Conservation (phyloP, 108 stramenopile genomes). For the Cyclotella choctawhatcheeana region DNA sequence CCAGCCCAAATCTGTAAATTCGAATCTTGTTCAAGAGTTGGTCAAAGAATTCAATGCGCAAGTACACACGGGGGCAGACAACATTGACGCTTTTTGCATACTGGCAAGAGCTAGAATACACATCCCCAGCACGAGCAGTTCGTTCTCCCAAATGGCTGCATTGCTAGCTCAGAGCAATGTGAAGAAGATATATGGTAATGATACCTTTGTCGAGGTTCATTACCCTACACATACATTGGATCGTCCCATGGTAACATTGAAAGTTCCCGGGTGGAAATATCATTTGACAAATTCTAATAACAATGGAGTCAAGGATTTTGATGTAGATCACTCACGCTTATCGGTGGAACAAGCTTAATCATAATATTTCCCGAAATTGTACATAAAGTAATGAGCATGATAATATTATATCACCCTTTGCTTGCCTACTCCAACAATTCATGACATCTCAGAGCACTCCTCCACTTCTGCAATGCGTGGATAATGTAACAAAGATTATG, state of each 20-base stretch:
- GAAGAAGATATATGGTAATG: background rate
- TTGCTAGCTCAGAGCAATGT: background rate
- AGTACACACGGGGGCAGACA: slow-evolving; percentile 21
- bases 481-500: no score
- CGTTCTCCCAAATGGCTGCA: slow-evolving; percentile 17
- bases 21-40: slow-evolving; percentile 8
- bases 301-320: slow-evolving; percentile 7
- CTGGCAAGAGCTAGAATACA: slow-evolving; percentile 10
- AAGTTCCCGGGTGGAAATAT: slow-evolving; percentile 16
- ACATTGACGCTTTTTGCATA: slow-evolving; percentile 18
- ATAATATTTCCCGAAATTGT: slow-evolving; percentile 2
- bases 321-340: slow-evolving; percentile 5
- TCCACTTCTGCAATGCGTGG: no score
- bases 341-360: background rate
- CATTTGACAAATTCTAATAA: slow-evolving; percentile 6
- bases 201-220: slow-evolving; percentile 2
- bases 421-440: no score
- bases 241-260: slow-evolving; percentile 6
- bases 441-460: no score
- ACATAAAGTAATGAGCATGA: background rate
- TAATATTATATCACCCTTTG: no score
- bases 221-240: slow-evolving; percentile 17
- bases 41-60: slow-evolving; percentile 7
- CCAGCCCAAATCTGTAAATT: slow-evolving; percentile 21
- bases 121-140: slow-evolving; percentile 14